Evolutionary conservation across 2,329 filamentous ascomycete genomes (phyloP), one percentile per base, ranked within the genome.

Genomic region (Hypomyces rosellus): DNA sequence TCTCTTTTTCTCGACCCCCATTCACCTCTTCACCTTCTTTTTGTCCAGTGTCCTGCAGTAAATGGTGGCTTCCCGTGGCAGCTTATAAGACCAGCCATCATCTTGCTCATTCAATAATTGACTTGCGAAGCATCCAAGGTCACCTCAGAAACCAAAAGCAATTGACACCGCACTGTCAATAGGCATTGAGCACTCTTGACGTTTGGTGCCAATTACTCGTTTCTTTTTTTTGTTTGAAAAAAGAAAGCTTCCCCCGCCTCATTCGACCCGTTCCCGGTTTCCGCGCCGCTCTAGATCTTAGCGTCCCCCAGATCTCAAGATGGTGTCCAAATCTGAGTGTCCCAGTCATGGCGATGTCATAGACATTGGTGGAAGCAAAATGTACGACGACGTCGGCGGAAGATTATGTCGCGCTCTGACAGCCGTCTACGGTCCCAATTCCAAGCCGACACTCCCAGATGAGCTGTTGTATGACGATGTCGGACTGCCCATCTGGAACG

Each of bases 381-480:
- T 72, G 65, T 54, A 59, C 38, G 52, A 55, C 36, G 50, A 60
- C 18, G 55, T 71, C 25, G 55, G 54, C 33, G 49, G 63, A 30
- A 57, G 61, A 22, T 55, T 71, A 25, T 52, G 56, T 13, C 49
- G 58, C 3, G 54, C 57, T 9, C 59, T 71, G 14, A 55, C 49
- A 30, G 48, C 56, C 14, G 48, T 57, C 3, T 61, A 61, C 48
- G 55, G 62, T 16, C 49, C 55, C 2, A 48, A 49, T 6, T 54
- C 53, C 12, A 62, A 63, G 50, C 60, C 62, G 14, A 63, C 60
- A 1, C 59, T 72, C 30, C 69, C 69, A 1, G 70, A 72, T 45
- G 69, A 72, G 56, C 57, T 70, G 37, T 58, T 72, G 42, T 72
- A 72, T 53, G 61, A 68, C 51, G 69, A 70, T 47, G 46, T 58